Evolutionary conservation across 208 protist genomes (phyloP).

Genomic region (Vickermania ingenoplastis): DNA sequence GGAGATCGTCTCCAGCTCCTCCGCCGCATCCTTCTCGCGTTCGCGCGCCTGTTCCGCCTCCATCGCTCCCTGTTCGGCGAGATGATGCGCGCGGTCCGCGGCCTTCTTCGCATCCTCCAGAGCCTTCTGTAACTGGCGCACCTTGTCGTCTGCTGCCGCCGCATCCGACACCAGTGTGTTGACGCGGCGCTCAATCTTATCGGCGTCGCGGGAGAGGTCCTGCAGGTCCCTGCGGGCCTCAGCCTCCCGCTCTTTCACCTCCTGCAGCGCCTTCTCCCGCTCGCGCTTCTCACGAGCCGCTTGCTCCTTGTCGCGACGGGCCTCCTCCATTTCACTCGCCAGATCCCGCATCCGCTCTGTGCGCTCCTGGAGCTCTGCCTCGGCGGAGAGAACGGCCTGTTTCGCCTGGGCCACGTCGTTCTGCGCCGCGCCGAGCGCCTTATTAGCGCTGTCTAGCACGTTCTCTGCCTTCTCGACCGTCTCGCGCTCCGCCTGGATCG

Average conservation of each 20-base stretch:
- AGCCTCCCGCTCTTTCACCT: constrained; percentile 62
- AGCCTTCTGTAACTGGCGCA: constrained; percentile 76
- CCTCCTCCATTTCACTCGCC: constrained; percentile 72
- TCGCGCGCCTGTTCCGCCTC: constrained; percentile 64
- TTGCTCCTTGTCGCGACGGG: constrained; percentile 63
- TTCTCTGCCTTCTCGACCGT: constrained; percentile 53
- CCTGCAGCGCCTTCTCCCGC: constrained; percentile 59
- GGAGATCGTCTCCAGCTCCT: constrained; percentile 56
- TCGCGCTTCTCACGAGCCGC: constrained; percentile 74
- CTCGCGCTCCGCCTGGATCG: constrained; percentile 72
- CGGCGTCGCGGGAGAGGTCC: constrained; percentile 59
- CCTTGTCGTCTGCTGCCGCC: constrained; percentile 70
- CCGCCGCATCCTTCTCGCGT: constrained; percentile 48
- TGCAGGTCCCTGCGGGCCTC: constrained; percentile 64
- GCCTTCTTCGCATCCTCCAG: constrained; percentile 74
- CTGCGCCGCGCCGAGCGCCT: constrained; percentile 38
- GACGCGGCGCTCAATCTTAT: constrained; percentile 67
- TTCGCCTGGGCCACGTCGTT: constrained; percentile 51
- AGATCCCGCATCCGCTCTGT: constrained; percentile 77
- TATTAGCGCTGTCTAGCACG: constrained; percentile 43
- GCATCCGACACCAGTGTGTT: constrained; percentile 47
- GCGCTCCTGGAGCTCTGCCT: constrained; percentile 68
- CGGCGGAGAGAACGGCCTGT: constrained; percentile 40
- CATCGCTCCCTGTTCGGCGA: constrained; percentile 46
- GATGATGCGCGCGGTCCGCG: constrained; percentile 58